Evolutionary conservation across 2,329 filamentous ascomycete genomes (phyloP), one percentile per base, ranked within the genome.

Genomic region (Corynespora cassiicola): DNA sequence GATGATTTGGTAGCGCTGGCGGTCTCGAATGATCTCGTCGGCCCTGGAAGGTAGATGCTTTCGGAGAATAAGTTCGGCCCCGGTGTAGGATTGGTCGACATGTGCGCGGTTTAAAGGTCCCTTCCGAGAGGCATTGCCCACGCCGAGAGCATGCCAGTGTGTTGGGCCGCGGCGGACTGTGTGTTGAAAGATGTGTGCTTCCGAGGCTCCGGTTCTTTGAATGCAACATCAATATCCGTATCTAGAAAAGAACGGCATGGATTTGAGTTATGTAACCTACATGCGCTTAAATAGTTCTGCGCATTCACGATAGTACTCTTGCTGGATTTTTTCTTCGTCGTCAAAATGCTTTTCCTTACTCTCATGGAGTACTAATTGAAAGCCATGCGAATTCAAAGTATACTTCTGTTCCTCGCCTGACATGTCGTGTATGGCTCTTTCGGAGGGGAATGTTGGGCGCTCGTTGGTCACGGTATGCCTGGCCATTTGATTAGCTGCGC

Each of bases 171-270:
- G 71, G 20, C 74, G 73, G 52, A 84, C 78, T 10, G 79, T 82
- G 65, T 84, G 80, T 61, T 82, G 78, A 57, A 84, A 85, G 56
- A 84, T 80, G 29, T 54, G 38, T 14, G 45, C 49, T 16, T 36
- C 41, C 12, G 45, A 43, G 6, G 49, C 51, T 17, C 39, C 42
- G 10, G 51, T 55, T 19, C 51, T 56, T 16, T 6, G 18, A 15
- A 6, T 7, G 18, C 6, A 24, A 24, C 12, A 36, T 23, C 26
- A 18, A 5, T 6, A 8, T 10, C n/a, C n/a, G n/a, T 25, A 3
- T n/a, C 11, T 16, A n/a, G n/a, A n/a, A n/a, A n/a, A n/a, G n/a
- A n/a, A 20, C 19, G n/a, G 9, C 25, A 9, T 5, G 17, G n/a
- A 6, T 22, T 36, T 12, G 11, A 25, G 11, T 17, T 11, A 21